A percentile compares a stretch with the other conserved stretches of the same genome.
Evolutionary conservation across 2,329 filamentous ascomycete species (phyloP).

Genomic region (Acephala macrosclerotiorum): DNA sequence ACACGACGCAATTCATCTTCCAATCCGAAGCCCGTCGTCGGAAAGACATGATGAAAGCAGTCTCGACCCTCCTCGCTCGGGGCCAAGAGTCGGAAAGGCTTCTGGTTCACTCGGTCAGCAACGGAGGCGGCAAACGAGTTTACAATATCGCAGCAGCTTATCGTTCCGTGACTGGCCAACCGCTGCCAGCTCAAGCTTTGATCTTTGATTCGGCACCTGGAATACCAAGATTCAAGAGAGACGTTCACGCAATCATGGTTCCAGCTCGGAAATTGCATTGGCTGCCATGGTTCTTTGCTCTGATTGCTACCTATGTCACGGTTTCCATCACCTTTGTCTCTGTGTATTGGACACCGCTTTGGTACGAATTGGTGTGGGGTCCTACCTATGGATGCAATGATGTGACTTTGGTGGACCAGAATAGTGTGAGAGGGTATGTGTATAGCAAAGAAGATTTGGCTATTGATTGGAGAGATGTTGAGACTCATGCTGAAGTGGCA

Average conservation of each 20-base stretch:
- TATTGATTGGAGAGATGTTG: constrained; percentile 37
- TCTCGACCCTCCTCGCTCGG: constrained; percentile 30
- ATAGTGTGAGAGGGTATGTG: constrained; percentile 34
- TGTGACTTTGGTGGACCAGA: constrained; percentile 24
- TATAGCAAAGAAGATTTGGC: constrained; percentile 41
- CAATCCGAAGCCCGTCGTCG: constrained; percentile 39
- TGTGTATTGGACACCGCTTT: constrained; percentile 38
- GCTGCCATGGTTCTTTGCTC: constrained; percentile 31
- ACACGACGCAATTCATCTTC: constrained; percentile 54
- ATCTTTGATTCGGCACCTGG: constrained; percentile 38
- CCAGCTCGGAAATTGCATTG: constrained; percentile 26
- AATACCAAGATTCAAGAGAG: constrained; percentile 38
- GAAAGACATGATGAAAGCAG: constrained; percentile 44
- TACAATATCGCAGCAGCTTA: constrained; percentile 33
- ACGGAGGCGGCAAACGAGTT: constrained; percentile 56
- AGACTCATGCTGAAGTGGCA: constrained; percentile 31
- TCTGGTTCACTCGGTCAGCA: constrained; percentile 63
- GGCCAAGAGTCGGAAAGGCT: constrained; percentile 45
- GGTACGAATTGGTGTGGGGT: constrained; percentile 38
- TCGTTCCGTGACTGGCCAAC: constrained; percentile 22
- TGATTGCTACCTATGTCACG: constrained; percentile 14
- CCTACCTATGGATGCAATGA: constrained; percentile 33
- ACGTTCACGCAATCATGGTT: constrained; percentile 34
- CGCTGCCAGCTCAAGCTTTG: constrained; percentile 28
- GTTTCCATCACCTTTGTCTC: constrained; percentile 30